Conservation (phyloP, 352 stramenopile species). For the Phytophthora fragariaefolia region DNA sequence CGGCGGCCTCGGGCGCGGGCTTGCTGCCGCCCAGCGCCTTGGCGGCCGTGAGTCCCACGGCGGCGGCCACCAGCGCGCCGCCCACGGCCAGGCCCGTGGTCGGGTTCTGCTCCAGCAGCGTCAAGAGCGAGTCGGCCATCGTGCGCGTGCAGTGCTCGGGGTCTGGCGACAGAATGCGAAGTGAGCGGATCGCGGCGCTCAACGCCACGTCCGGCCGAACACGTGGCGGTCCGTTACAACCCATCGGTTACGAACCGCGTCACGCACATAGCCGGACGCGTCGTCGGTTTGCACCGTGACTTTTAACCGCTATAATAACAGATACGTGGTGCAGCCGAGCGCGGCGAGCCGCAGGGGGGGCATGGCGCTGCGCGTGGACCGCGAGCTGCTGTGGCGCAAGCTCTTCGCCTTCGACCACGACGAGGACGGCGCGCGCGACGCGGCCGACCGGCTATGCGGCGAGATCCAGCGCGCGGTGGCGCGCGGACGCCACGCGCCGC, state of each 20-base stretch:
- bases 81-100: constrained; percentile 70
- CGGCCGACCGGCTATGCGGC: constrained; percentile 32
- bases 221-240: not conserved
- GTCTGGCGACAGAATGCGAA: constrained; percentile 1
- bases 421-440: constrained; percentile 12
- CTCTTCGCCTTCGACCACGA: constrained; percentile 67
- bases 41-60: constrained; percentile 70
- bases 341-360: constrained; percentile 12
- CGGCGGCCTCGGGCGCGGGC: constrained; percentile 26
- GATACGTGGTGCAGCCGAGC: constrained; percentile 9
- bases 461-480: constrained; percentile 49
- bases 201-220: too few relatives aligned
- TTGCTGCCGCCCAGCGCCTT: constrained; percentile 67
- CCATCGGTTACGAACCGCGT: not conserved
- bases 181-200: constrained; percentile 16
- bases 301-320: not conserved
- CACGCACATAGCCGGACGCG: not conserved
- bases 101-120: constrained; percentile 68
- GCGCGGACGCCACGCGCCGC: constrained; percentile 42
- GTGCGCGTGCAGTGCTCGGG: too few relatives aligned
- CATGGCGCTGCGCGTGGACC: constrained; percentile 54
- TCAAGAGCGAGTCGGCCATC: constrained; percentile 74
- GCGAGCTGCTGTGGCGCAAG: constrained; percentile 70
- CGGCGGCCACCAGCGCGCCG: constrained; percentile 68
- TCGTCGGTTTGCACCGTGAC: too few relatives aligned